Conservation (phyloP, 345 rosid species). For the Combretum micranthum region DNA sequence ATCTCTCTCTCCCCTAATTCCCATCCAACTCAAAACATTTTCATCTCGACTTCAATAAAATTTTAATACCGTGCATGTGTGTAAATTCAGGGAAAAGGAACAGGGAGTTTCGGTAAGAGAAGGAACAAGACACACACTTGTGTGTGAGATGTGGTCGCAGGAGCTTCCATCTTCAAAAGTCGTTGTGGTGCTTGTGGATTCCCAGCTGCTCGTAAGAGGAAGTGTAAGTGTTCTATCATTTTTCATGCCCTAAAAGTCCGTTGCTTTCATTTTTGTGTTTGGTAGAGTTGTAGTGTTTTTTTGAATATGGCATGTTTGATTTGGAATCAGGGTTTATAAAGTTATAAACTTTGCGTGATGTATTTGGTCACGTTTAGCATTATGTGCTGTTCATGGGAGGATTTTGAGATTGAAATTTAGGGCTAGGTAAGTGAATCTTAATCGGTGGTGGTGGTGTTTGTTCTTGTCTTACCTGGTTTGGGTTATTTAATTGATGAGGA, state of each 20-base stretch:
- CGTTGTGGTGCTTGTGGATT: constrained; percentile 45
- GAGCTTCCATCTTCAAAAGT: constrained; percentile 54
- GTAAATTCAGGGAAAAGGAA: constrained; percentile 41
- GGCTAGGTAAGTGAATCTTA: no score
- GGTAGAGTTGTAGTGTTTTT: background rate
- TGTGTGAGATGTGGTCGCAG: constrained; percentile 59
- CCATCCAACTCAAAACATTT: background rate
- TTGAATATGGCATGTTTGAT: no score
- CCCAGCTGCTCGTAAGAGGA: constrained; percentile 49
- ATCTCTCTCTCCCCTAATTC: background rate
- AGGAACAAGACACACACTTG: constrained; percentile 56
- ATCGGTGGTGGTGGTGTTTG: no score
- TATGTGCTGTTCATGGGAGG: no score
- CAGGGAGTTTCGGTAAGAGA: constrained; percentile 53
- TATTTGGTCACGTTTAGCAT: no score
- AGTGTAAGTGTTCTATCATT: constrained; percentile 15
- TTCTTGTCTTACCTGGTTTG: no score
- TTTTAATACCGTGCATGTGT: no score
- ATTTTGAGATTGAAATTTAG: no score
- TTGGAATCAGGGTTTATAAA: no score
- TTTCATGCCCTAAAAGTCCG: background rate
- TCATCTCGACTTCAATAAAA: no score
- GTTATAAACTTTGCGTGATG: no score
- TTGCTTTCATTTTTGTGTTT: background rate
- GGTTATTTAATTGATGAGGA: no score